phyloP scores from a whole-genome alignment of 2,329 filamentous ascomycete genomes.

The Pseudogymnoascus sp. region DNA sequence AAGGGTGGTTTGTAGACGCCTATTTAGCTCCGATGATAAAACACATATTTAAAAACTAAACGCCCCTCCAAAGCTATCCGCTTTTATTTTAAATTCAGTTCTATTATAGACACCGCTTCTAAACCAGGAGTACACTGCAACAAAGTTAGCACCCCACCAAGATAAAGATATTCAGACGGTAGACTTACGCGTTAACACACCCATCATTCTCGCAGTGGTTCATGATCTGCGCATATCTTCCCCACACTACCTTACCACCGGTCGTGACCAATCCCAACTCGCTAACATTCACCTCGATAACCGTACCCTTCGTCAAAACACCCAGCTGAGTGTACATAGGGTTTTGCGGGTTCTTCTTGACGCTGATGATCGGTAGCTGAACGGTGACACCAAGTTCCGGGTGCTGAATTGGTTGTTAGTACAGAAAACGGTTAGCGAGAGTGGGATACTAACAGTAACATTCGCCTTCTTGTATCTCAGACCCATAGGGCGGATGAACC shows the following conservation, averaged over 20 bases:
- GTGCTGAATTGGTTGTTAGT: not conserved
- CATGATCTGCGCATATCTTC: slow-evolving; percentile 62
- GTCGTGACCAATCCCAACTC: slow-evolving; percentile 85
- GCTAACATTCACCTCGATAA: slow-evolving; percentile 82
- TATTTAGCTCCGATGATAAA: not conserved
- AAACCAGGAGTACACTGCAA: slow-evolving; percentile 4
- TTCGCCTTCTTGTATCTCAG: slow-evolving; percentile 70
- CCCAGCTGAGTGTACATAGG: slow-evolving; percentile 85
- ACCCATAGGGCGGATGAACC: slow-evolving; percentile 68
- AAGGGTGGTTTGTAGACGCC: not conserved
- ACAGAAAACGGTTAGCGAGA: not conserved
- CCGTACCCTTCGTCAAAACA: slow-evolving; percentile 74
- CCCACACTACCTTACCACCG: slow-evolving; percentile 86
- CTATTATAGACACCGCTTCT: slow-evolving; percentile 12
- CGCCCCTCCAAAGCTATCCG: slow-evolving; percentile 8
- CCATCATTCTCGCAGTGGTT: slow-evolving; percentile 55
- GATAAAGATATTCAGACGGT: not conserved
- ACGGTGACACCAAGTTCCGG: slow-evolving; percentile 77
- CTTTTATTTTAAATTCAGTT: slow-evolving; percentile 2
- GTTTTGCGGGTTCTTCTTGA: slow-evolving; percentile 79
- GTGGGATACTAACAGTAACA: slow-evolving; percentile 48
- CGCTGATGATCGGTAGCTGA: slow-evolving; percentile 57
- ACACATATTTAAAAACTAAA: slow-evolving; percentile 7
- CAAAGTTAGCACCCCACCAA: not conserved
- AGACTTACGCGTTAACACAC: slow-evolving; percentile 41